Evolutionary conservation across 2,329 filamentous ascomycete genomes (phyloP), one percentile per base, ranked within the genome.

Genomic region (Calonectria crousiana): DNA sequence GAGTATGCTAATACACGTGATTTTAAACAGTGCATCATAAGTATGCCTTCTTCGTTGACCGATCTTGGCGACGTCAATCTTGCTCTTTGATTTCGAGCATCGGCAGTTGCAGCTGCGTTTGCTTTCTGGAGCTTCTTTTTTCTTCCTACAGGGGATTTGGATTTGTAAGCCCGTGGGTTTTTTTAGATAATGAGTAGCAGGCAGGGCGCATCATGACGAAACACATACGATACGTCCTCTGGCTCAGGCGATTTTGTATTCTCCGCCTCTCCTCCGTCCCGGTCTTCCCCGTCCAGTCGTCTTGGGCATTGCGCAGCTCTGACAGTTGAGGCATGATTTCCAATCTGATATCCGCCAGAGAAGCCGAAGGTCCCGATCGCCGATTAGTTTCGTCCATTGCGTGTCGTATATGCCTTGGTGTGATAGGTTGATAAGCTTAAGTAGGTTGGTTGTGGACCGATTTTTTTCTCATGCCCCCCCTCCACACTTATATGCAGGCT

Each of bases 261-360:
- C 56, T 67, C 67, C 71, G 73, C 38, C 74, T 56, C 9, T 71
- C 67, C 20, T 58, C 67, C 32, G 47, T 36, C 9, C 49, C 71
- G 10, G 65, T 69, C n/a, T 74, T 66, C 5, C 71, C 74, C 3
- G 68, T 75, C 74, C 74, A 75, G 28, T 75, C 71, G 34, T 75
- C 74, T 3, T 65, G 58, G 20, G 51, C 65, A 23, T 51, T 34
- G 18, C 69, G 58, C 26, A 74, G 3, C n/a, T 74, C 69, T 28
- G 66, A 53, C 20, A 72, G 41, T 34, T 60, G 52, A 28, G 69
- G 65, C 69, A 70, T 72, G 20, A 14, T 20, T 49, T 41, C 69
- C 38, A 60, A 23, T 8, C 14, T 66, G 20, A 65, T 23, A 26
- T 58, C 51, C 8, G 41, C 16, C 26, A 26, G 20, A 2, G 68